These are phyloP conservation scores for Elongisporangium anandrum DNA, from an alignment of 352 stramenopile species.

Conservation along the genomic window DNA sequence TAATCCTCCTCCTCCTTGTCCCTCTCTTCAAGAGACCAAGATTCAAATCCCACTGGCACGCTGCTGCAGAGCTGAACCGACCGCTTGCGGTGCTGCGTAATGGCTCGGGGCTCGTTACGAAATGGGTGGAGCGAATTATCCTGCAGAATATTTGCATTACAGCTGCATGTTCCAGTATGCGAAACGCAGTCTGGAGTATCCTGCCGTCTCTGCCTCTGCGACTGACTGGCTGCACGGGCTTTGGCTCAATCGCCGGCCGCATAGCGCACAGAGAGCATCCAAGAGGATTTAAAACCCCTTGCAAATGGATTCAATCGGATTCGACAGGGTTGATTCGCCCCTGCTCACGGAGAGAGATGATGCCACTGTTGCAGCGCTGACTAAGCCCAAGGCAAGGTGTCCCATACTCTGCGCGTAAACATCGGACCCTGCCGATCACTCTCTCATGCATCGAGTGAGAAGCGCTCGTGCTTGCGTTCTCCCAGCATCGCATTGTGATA, in stretches of 20 bases:
- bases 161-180: neutral
- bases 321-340: neutral
- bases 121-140: neutral
- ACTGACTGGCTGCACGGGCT: too few relatives aligned
- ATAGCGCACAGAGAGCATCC: neutral
- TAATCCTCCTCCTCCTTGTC: neutral
- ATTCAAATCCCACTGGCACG: neutral
- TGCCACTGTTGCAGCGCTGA: neutral
- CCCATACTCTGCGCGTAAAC: neutral
- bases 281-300: neutral
- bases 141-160: neutral
- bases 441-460: neutral
- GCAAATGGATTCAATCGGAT: neutral
- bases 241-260: too few relatives aligned
- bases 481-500: too few relatives aligned
- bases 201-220: neutral
- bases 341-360: neutral
- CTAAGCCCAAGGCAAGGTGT: neutral
- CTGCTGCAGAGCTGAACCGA: neutral
- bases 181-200: neutral
- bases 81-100: neutral
- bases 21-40: neutral
- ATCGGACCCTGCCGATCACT: neutral
- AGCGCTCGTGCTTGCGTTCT: too few relatives aligned
- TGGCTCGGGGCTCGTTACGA: neutral